Conservation (phyloP, 306 rosid species). For the Rubus idaeus region DNA sequence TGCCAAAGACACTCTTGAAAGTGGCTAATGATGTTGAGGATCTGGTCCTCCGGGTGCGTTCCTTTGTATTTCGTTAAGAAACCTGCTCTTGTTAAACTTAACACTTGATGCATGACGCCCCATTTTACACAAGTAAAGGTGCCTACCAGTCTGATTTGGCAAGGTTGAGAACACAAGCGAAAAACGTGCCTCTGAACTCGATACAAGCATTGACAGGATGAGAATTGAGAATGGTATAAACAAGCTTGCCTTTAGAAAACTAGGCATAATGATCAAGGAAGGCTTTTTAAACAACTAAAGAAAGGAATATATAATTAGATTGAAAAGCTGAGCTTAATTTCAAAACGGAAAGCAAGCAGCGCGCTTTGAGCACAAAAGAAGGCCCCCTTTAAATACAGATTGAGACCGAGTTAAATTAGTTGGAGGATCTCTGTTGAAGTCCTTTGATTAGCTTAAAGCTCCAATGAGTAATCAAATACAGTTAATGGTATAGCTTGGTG, state of each 20-base stretch:
- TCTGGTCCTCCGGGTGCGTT: too few relatives aligned
- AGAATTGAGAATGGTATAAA: background rate
- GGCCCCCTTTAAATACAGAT: too few relatives aligned
- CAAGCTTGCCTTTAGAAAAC: background rate
- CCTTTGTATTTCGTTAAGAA: too few relatives aligned
- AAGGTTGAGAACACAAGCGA: conserved; percentile 5
- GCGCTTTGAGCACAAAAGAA: background rate
- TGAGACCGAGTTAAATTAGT: background rate
- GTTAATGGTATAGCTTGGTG: background rate
- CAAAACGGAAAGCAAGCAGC: conserved; percentile 7
- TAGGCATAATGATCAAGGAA: background rate
- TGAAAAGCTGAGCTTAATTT: background rate
- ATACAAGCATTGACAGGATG: background rate
- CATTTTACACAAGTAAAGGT: background rate
- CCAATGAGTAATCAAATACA: background rate
- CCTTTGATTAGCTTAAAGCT: background rate
- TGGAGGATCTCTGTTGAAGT: background rate
- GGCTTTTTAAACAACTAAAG: background rate
- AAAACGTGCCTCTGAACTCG: conserved; percentile 18
- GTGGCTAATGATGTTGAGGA: too few relatives aligned
- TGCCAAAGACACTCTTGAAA: too few relatives aligned
- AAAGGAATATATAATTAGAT: background rate
- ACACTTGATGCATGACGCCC: background rate
- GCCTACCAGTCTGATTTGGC: background rate
- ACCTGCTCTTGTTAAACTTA: too few relatives aligned